phyloP scores from a whole-genome alignment of 2,329 filamentous ascomycete species.

The Incumbomyces delicatus region DNA sequence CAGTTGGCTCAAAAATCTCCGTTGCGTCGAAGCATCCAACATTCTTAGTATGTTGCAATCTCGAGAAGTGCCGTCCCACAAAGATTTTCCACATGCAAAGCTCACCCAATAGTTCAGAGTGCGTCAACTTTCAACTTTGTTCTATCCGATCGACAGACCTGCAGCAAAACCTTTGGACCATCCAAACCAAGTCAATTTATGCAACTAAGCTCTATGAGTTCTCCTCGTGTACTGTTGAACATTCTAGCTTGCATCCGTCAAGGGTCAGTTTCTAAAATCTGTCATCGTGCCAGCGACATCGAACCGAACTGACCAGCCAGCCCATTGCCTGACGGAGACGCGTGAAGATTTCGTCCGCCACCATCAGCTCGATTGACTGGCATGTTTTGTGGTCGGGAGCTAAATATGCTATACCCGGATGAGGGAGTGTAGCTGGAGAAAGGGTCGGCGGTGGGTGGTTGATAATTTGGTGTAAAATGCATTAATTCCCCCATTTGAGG shows the following conservation, averaged over 20 bases:
- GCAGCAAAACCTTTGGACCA: background rate
- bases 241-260: conserved; percentile 2
- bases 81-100: no score
- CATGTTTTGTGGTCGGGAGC: conserved; percentile 3
- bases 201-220: conserved; percentile 2
- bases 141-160: background rate
- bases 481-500: background rate
- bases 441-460: background rate
- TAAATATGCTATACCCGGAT: background rate
- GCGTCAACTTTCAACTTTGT: background rate
- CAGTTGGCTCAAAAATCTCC: no score
- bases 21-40: no score
- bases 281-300: conserved; percentile 6
- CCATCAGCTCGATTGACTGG: background rate
- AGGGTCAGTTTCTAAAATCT: background rate
- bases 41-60: no score
- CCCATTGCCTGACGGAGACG: background rate
- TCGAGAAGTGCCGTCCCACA: no score
- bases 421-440: conserved; percentile 1
- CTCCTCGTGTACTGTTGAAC: background rate
- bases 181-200: background rate
- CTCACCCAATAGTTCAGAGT: no score
- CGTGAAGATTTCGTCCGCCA: background rate
- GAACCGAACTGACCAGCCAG: conserved; percentile 4
- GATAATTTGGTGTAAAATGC: background rate